Base-by-base conservation (phyloP, 805 yeast genomes). In the Yamadazyma phyllophila region DNA sequence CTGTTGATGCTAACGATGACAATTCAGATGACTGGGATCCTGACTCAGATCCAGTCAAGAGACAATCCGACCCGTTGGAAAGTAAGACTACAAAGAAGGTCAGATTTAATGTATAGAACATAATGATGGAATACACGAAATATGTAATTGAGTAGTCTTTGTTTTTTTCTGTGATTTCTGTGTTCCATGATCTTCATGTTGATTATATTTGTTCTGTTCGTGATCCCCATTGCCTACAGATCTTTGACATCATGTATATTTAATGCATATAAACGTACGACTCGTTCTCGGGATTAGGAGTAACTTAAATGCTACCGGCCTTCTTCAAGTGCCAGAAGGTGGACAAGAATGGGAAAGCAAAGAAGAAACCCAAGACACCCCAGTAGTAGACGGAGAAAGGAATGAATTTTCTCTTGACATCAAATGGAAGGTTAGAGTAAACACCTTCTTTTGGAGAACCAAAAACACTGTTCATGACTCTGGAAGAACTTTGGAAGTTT, bases 391-490 rank as follows among this genome's bases (percentile, higher is more conserved):
- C 73, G 56, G 83, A 88, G 67, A 79, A 90, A 56, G 97, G 98
- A 55, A 92, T 78, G 37, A 44, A 52, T 75, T 82, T 86, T 80
- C 96, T 90, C 80, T 89, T 90, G 53, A 92, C 96, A 78, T 82
- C 82, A 82, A 92, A 94, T 55, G 99, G 99, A 53, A 92, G 64
- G 81, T 94, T 92, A 61, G 85, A 76, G 83, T 94, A 94, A 39
- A 84, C 83, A 62, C 97, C 97, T 44, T 54, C 53, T 55, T 66
- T 61, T 41, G 76, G 75, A 37, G 68, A 45, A 37, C 76, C 76
- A 55, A 56, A 68, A 39, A 67, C 53, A 42, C 60, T 61, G 57
- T 58, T 62, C 62, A 63, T 52, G 40, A 55, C 51, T 52, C 64
- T 66, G 57, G 73, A 64, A 47, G 85, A 61, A 39, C 66, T 55